These are phyloP conservation scores for Fusarium albosuccineum DNA, from an alignment of 2,329 filamentous ascomycete species.

Conservation along the genomic window DNA sequence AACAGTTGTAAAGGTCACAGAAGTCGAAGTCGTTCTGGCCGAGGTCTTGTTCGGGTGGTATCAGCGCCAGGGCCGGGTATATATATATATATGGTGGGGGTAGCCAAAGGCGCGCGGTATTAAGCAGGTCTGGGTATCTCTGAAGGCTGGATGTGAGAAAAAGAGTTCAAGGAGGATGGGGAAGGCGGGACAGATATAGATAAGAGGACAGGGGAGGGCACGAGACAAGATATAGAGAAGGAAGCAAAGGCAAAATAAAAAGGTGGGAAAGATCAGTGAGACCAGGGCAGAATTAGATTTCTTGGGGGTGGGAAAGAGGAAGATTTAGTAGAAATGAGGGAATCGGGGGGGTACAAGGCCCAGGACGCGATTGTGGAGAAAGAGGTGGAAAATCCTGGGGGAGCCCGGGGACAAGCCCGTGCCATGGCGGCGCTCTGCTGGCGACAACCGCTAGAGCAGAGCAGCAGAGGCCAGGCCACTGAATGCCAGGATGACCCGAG, in stretches of 20 bases:
- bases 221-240: constrained; percentile 14
- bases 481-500: constrained; percentile 8
- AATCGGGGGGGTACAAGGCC: constrained; percentile 30
- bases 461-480: constrained; percentile 3
- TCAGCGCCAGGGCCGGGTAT: constrained; percentile 31
- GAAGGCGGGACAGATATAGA: constrained; percentile 15
- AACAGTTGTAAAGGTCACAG: constrained; percentile 20
- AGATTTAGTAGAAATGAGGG: constrained; percentile 45
- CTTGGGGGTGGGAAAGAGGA: constrained; percentile 38
- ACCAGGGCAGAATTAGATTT: constrained; percentile 30
- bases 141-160: constrained; percentile 6
- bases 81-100: constrained; percentile 31
- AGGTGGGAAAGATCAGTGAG: constrained; percentile 28
- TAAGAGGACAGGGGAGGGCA: constrained; percentile 9
- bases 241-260: constrained; percentile 12
- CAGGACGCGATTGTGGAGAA: constrained; percentile 43
- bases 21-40: constrained; percentile 27
- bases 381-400: constrained; percentile 48
- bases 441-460: constrained; percentile 12
- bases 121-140: constrained; percentile 28
- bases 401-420: constrained; percentile 39
- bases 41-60: constrained; percentile 36
- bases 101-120: constrained; percentile 12
- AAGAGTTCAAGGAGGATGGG: neutral
- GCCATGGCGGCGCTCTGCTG: constrained; percentile 31